These are phyloP conservation scores for Fusarium nisikadoi DNA, from an alignment of 2,329 filamentous ascomycete species.

Conservation along the genomic window DNA sequence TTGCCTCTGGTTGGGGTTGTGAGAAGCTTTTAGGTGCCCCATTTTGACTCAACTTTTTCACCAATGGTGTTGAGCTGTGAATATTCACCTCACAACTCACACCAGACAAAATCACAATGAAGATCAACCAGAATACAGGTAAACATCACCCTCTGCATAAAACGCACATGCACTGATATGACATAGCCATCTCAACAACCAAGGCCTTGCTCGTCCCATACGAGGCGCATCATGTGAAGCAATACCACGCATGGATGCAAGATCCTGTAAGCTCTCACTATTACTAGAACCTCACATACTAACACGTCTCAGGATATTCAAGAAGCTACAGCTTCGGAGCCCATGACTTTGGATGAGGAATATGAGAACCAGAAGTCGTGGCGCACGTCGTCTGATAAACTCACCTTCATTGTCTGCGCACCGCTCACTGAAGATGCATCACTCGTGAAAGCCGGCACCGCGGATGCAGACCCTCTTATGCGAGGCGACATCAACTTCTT, in stretches of 20 bases:
- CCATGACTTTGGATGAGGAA: slow-evolving; percentile 81
- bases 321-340: slow-evolving; percentile 87
- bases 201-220: slow-evolving; percentile 85
- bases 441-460: slow-evolving; percentile 49
- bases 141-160: background rate
- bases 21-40: slow-evolving; percentile 7
- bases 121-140: slow-evolving; percentile 58
- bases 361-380: slow-evolving; percentile 91
- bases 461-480: slow-evolving; percentile 69
- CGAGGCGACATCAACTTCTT: slow-evolving; percentile 86
- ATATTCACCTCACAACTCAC: slow-evolving; percentile 17
- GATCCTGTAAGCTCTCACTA: slow-evolving; percentile 64
- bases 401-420: slow-evolving; percentile 88
- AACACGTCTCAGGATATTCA: slow-evolving; percentile 71
- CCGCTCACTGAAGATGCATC: slow-evolving; percentile 46
- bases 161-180: background rate
- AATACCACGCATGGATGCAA: slow-evolving; percentile 94
- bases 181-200: slow-evolving; percentile 72
- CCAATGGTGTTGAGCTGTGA: slow-evolving; percentile 9
- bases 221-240: slow-evolving; percentile 79
- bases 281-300: background rate
- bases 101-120: slow-evolving; percentile 50
- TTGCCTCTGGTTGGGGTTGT: background rate
- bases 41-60: slow-evolving; percentile 23
- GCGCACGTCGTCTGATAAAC: slow-evolving; percentile 83